Base-by-base conservation (phyloP, 192 early-diverging fungal genomes). In the Gaertneriomyces sp. region DNA sequence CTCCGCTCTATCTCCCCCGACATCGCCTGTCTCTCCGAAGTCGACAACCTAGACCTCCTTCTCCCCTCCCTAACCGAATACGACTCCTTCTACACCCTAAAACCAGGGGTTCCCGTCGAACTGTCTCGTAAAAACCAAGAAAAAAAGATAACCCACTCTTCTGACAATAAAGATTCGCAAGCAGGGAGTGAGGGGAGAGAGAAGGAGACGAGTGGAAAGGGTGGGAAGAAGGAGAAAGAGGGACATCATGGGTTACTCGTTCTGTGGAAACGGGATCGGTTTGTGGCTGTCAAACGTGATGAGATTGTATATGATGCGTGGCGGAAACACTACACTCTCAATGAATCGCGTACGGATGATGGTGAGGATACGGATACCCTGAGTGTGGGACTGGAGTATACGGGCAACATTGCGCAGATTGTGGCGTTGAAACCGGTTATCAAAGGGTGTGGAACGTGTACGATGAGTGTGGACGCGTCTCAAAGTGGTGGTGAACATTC, bases 11-110 rank as follows among this genome's bases (percentile, higher is more conserved):
- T 14, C 11, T 2, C 38, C 7, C 72, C 72, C 8, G 67, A 69
- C 46, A 47, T 73, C 19, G 72, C 72, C 0, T 73, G 72, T 65
- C 44, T 73, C 11, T 67, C 69, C 45, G 72, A 73, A 49, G 68
- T 73, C n/a, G 72, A 73, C 45, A 17, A 43, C 33, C 63, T 69
- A 3, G 61, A 70, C 14, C 50, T 53, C 8, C 14, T 63, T 38
- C 19, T 61, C 20, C 52, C 12, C 3, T 56, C 55, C 12, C 14
- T n/a, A 1, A 49, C 70, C 9, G n/a, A 38, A 0, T 19, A 39
- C 4, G 25, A 33, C 25, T 33, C 25, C 1, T 33, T 33, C 25
- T 33, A 33, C 25, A 33, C 25, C 25, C 25, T 33, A 33, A 33
- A 33, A 33, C 25, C 25, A 33, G 25, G 25, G 25, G 25, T 33